phyloP scores from a whole-genome alignment of 2,329 filamentous ascomycete genomes.

The Nemania abortiva region DNA sequence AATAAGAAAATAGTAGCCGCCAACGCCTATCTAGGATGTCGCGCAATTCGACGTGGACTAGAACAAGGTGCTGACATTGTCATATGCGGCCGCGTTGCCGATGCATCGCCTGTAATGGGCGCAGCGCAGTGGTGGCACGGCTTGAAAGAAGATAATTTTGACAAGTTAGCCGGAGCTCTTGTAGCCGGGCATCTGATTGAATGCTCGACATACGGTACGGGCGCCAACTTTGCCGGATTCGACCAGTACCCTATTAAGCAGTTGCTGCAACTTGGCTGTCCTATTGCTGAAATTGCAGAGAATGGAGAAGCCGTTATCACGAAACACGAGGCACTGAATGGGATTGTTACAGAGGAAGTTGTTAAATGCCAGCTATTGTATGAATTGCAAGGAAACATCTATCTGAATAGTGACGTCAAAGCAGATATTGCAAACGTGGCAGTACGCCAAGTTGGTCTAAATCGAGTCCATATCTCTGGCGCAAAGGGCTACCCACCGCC shows the following conservation, averaged over 20 bases:
- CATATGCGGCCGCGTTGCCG: constrained; percentile 62
- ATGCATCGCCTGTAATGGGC: constrained; percentile 66
- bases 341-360: constrained; percentile 53
- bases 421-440: constrained; percentile 55
- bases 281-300: constrained; percentile 55
- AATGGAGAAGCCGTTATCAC: constrained; percentile 54
- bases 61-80: constrained; percentile 60
- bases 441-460: constrained; percentile 52
- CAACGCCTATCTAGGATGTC: constrained; percentile 65
- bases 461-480: constrained; percentile 57
- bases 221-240: constrained; percentile 67
- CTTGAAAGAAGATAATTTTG: constrained; percentile 61
- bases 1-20: constrained; percentile 54
- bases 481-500: constrained; percentile 59
- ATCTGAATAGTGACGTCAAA: constrained; percentile 63
- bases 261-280: constrained; percentile 53
- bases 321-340: constrained; percentile 52
- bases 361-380: constrained; percentile 63
- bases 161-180: constrained; percentile 63
- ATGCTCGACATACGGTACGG: constrained; percentile 66
- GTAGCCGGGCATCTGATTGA: constrained; percentile 67
- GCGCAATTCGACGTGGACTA: constrained; percentile 60
- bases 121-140: constrained; percentile 68
- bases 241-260: constrained; percentile 52
- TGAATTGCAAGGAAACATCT: constrained; percentile 61